These are phyloP conservation scores for Boletus patriciae DNA, from an alignment of 768 basidiomycete genomes.

Conservation along the genomic window DNA sequence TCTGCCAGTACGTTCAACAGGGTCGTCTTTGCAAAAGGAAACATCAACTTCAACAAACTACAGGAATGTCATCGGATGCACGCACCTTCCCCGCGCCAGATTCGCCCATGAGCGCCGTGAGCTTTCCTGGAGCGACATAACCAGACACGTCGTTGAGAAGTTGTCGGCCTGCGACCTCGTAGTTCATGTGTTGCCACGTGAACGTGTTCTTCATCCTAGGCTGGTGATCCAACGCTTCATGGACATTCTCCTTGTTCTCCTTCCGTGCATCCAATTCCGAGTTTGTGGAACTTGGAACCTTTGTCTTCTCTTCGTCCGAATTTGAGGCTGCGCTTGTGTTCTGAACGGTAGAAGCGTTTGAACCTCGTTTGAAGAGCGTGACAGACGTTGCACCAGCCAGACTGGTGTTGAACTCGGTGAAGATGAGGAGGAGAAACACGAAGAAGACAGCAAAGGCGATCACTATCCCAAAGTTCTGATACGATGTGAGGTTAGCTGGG, in stretches of 20 bases:
- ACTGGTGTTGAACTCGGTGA: constrained; percentile 55
- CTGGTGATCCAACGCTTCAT: constrained; percentile 38
- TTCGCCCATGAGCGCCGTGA: constrained; percentile 78
- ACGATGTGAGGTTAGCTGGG: background rate
- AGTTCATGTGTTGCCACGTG: constrained; percentile 75
- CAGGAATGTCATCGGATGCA: background rate
- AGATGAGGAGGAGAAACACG: constrained; percentile 50
- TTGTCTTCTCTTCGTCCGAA: constrained; percentile 33
- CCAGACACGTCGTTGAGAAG: constrained; percentile 76
- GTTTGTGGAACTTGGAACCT: constrained; percentile 3
- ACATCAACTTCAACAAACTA: background rate
- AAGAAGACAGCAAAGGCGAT: constrained; percentile 65
- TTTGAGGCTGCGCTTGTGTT: constrained; percentile 11
- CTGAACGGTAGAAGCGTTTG: constrained; percentile 27
- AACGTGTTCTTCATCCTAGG: constrained; percentile 55
- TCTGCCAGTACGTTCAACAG: constrained; percentile 49
- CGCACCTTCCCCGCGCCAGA: constrained; percentile 49
- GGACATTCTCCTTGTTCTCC: constrained; percentile 20
- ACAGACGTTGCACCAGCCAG: constrained; percentile 40
- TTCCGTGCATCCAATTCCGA: constrained; percentile 5
- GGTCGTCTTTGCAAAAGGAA: constrained; percentile 40
- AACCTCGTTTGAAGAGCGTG: constrained; percentile 66
- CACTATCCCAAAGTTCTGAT: constrained; percentile 69
- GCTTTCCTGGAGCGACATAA: constrained; percentile 75
- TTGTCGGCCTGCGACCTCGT: constrained; percentile 57